Conservation (phyloP, 2,329 filamentous ascomycete species). For the Fusarium continuum region DNA sequence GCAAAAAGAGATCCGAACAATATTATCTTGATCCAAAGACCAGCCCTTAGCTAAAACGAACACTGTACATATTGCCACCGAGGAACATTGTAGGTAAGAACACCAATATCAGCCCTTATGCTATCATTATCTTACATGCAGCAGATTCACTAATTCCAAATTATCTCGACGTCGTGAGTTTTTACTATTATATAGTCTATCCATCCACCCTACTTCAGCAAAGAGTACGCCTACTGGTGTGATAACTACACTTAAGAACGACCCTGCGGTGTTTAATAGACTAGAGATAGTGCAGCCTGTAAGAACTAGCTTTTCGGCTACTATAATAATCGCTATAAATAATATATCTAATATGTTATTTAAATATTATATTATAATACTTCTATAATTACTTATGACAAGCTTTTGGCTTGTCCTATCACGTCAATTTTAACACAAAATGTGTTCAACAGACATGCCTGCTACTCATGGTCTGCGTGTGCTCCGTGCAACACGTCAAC, state of each 20-base stretch:
- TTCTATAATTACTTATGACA: too few species aligned
- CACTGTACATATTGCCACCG: conserved; percentile 6
- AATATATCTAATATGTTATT: too few species aligned
- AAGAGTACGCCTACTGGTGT: conserved; percentile 22
- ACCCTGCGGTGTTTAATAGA: conserved; percentile 18
- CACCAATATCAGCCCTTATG: too few species aligned
- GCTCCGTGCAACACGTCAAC: conserved; percentile 20
- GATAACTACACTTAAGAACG: conserved; percentile 19
- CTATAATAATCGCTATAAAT: too few species aligned
- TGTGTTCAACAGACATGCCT: conserved; percentile 25
- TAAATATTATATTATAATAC: too few species aligned
- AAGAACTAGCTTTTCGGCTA: too few species aligned
- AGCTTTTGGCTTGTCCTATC: too few species aligned
- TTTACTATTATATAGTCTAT: conserved; percentile 26
- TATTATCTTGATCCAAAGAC: conserved; percentile 9
- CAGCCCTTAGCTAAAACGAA: conserved; percentile 6
- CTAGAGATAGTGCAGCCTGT: too few species aligned
- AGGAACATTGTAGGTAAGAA: conserved; percentile 16
- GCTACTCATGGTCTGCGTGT: conserved; percentile 21
- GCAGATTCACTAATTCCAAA: conserved; percentile 11
- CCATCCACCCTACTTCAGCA: conserved; percentile 24
- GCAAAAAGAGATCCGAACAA: conserved; percentile 15
- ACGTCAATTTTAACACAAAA: too few species aligned
- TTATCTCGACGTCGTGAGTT: conserved; percentile 24
- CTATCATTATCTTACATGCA: background rate